Conservation (phyloP, 306 rosid species). For the peach (Prunus persica) region Prunus_persica_NCBIv2 NC_034009.1:39346501-39347000, state of each 20-base stretch:
- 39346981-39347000: not conserved
- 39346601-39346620: not conserved
- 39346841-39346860: no score
- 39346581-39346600: not conserved
- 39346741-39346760: not conserved
- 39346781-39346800: no score
- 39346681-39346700: not conserved
- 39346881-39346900: not conserved
- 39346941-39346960: not conserved
- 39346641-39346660: not conserved
- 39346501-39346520: not conserved
- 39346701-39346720: not conserved
- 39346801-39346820: no score
- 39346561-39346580: not conserved
- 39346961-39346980: not conserved
- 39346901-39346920: not conserved
- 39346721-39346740: not conserved
- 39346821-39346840: no score
- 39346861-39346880: no score
- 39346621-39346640: not conserved
- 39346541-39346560: not conserved
- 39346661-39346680: not conserved
- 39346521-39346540: slow-evolving; percentile 1
- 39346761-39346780: no score
- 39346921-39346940: not conserved